phyloP scores from a whole-genome alignment of 164 flowering plant genomes.

The Magnolia kwangsiensis region DNA sequence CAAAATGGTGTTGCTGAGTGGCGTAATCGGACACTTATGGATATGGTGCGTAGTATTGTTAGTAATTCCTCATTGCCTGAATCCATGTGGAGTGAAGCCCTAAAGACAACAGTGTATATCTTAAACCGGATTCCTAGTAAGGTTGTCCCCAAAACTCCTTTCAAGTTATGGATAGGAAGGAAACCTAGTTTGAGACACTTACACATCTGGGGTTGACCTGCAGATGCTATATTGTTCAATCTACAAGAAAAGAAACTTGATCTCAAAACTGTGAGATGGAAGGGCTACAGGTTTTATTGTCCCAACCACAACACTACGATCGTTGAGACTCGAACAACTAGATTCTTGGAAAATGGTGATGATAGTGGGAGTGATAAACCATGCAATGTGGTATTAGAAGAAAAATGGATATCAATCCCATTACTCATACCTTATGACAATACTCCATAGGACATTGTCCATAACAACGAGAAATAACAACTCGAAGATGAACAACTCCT shows the following conservation, averaged over 20 bases:
- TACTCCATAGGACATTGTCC: neutral
- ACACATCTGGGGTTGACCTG: neutral
- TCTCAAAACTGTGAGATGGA: neutral
- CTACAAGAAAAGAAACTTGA: constrained; percentile 3
- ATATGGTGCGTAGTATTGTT: constrained; percentile 9
- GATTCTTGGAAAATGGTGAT: constrained; percentile 3
- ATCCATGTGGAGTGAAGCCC: neutral
- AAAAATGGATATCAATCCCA: neutral
- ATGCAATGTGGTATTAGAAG: neutral
- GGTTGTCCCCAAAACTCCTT: constrained; percentile 5
- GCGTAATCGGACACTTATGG: neutral
- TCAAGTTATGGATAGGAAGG: neutral
- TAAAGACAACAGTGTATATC: neutral
- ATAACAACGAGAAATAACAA: neutral
- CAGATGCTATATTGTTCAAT: neutral
- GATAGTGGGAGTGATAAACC: neutral
- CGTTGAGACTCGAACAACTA: neutral
- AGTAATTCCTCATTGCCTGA: neutral
- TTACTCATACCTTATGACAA: neutral
- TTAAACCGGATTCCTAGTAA: neutral
- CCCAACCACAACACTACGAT: neutral
- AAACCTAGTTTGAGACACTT: constrained; percentile 7
- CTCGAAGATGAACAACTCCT: neutral
- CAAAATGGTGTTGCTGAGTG: constrained; percentile 7
- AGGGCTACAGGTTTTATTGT: constrained; percentile 7